Base-by-base conservation (phyloP, 148 eudicot genomes). In the Amaranthus hypochondriacus region DNA sequence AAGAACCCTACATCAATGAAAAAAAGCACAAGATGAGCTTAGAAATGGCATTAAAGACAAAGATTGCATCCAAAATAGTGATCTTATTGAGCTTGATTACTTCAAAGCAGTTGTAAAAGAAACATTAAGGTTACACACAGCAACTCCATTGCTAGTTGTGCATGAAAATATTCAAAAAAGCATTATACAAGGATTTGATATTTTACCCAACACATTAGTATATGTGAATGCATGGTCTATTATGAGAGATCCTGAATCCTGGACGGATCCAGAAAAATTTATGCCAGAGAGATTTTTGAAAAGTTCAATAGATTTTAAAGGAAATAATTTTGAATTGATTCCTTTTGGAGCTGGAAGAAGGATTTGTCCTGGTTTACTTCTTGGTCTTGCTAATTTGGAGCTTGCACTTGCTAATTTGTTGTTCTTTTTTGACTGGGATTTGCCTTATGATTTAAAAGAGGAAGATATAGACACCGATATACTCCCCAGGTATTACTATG, bases 321-420 rank as follows among this genome's bases (percentile, higher is more conserved):
- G 82, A 0, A 57, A 73, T 4, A 62, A 80, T 58, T 80, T 80
- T 56, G 76, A 74, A 55, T 53, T 79, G 3, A 63, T 81, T 48
- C 81, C 86, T 3, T 80, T 84, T 60, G 87, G 87, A 11, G 76
- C 80, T 3, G 87, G 87, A 3, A 75, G 85, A 46, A 80, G 87
- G 70, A 64, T 70, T 5, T 82, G 87, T 56, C 83, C 87, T 0
- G 87, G 81, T 10, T 48, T 80, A 61, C 51, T 7, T 1, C 15
- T 84, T 42, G 87, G 84, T 11, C 46, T 69, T 28, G 70, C 77
- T 9, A 81, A 58, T 43, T 48, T 79, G 13, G 81, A 82, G 68
- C 69, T 84, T 6, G 66, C 75, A 48, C 81, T 84, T 14, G 80
- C 83, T 1, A 81, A 78, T 59, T 71, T 84, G 55, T 28, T 85